These are phyloP conservation scores for Infundibulicybe gibba DNA, from an alignment of 768 basidiomycete genomes.

Conservation along the genomic window DNA sequence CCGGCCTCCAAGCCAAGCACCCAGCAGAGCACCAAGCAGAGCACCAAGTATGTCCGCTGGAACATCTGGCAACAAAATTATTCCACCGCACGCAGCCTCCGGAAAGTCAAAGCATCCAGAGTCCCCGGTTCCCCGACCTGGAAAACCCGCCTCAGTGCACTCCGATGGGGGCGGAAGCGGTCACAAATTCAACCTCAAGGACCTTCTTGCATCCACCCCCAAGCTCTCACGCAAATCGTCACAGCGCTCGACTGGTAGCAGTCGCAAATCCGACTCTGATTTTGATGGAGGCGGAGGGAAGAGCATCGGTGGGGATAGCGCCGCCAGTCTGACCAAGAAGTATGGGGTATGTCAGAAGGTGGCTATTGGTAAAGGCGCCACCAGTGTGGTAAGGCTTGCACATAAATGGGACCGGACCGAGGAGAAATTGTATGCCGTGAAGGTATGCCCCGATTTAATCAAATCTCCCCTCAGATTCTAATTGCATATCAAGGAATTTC, in stretches of 20 bases:
- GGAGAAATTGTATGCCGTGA: conserved; percentile 97
- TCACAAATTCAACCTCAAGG: conserved; percentile 81
- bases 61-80: conserved; percentile 30
- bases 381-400: conserved; percentile 91
- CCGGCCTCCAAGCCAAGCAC: conserved; percentile 51
- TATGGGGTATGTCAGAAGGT: conserved; percentile 97
- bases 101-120: conserved; percentile 9
- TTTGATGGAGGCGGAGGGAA: conserved; percentile 24
- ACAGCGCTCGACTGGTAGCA: conserved; percentile 62
- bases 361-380: conserved; percentile 98
- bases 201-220: conserved; percentile 69
- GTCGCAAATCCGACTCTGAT: conserved; percentile 70
- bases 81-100: conserved; percentile 12
- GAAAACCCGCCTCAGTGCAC: conserved; percentile 41
- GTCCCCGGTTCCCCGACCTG: conserved; percentile 8
- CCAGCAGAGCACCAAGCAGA: conserved; percentile 41
- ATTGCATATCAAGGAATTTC: conserved; percentile 72
- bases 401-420: conserved; percentile 98
- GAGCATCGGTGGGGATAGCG: conserved; percentile 42
- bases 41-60: conserved; percentile 54
- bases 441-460: conserved; percentile 49
- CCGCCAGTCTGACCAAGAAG: conserved; percentile 66
- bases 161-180: conserved; percentile 53
- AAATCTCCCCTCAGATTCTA: neutral
- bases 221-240: conserved; percentile 71